A percentile compares a stretch with the other conserved stretches of the same genome.
phyloP scores from a whole-genome alignment of 768 basidiomycete genomes.

The Naematelia encephala region DNA sequence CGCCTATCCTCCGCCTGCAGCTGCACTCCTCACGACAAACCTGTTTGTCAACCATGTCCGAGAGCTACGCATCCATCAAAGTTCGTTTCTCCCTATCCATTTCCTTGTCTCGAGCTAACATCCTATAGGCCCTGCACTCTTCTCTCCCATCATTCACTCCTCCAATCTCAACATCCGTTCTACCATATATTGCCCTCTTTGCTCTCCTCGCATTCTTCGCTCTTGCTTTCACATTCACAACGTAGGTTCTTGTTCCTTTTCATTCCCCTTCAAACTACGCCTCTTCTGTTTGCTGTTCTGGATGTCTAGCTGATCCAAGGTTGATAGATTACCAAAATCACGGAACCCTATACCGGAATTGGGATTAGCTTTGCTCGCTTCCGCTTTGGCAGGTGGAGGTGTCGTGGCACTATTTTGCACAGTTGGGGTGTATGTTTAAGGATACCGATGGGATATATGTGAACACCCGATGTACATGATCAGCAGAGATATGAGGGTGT shows the following conservation, averaged over 20 bases:
- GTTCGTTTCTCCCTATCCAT: not conserved
- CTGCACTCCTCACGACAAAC: too few species aligned
- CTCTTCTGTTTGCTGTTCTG: constrained; percentile 14
- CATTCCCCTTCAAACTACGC: constrained; percentile 3
- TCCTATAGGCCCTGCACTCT: constrained; percentile 60
- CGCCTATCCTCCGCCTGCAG: too few species aligned
- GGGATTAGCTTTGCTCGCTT: constrained; percentile 68
- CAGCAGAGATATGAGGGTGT: too few species aligned
- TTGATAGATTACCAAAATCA: constrained; percentile 68
- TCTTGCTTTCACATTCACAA: constrained; percentile 89
- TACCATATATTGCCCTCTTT: constrained; percentile 72
- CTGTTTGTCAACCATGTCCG: not conserved
- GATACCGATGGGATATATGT: too few species aligned
- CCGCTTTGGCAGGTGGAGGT: constrained; percentile 78
- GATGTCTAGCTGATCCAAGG: not conserved
- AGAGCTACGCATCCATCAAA: constrained; percentile 1
- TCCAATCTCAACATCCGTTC: constrained; percentile 61
- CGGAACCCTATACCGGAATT: constrained; percentile 64
- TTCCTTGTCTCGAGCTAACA: not conserved
- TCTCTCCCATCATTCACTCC: constrained; percentile 70
- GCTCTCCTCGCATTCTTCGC: constrained; percentile 71
- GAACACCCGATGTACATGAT: too few species aligned
- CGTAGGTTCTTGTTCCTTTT: constrained; percentile 45
- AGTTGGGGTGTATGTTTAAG: constrained; percentile 75
- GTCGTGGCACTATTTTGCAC: constrained; percentile 85